Evolutionary conservation across 352 stramenopile genomes (phyloP).

Genomic region (Phytophthora pisi): DNA sequence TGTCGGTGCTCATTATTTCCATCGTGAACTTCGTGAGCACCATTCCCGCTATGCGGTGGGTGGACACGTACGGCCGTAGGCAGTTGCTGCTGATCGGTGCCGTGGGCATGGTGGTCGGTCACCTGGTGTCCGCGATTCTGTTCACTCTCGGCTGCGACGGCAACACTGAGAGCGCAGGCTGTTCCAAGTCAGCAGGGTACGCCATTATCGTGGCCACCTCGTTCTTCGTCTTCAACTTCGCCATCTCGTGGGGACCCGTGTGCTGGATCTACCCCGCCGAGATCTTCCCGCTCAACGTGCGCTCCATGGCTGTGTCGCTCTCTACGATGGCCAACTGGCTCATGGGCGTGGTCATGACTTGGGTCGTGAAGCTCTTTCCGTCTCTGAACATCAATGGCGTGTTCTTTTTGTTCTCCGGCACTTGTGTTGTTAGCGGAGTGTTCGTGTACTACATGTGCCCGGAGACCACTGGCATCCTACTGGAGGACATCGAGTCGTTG

Average conservation of each 20-base stretch:
- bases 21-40: slow-evolving; percentile 57
- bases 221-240: slow-evolving; percentile 53
- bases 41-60: slow-evolving; percentile 55
- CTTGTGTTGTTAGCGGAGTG: slow-evolving; percentile 44
- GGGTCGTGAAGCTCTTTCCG: slow-evolving; percentile 57
- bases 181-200: slow-evolving; percentile 42
- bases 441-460: slow-evolving; percentile 59
- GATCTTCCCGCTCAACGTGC: slow-evolving; percentile 46
- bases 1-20: slow-evolving; percentile 52
- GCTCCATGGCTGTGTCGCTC: slow-evolving; percentile 52
- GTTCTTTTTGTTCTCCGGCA: slow-evolving; percentile 60
- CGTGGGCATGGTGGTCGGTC: slow-evolving; percentile 51
- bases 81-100: slow-evolving; percentile 46
- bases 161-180: slow-evolving; percentile 41
- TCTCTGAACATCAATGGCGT: slow-evolving; percentile 50
- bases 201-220: slow-evolving; percentile 49
- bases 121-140: slow-evolving; percentile 44
- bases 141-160: slow-evolving; percentile 49
- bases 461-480: slow-evolving; percentile 53
- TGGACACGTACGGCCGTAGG: slow-evolving; percentile 48
- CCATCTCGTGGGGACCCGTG: slow-evolving; percentile 44
- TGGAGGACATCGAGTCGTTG: slow-evolving; percentile 66
- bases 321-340: slow-evolving; percentile 59
- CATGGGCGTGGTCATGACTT: slow-evolving; percentile 57
- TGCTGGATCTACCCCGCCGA: slow-evolving; percentile 50